Percentiles rank a stretch among this genome's conserved stretches.
phyloP scores from a whole-genome alignment of 768 basidiomycete genomes.

The Mycena venus region DNA sequence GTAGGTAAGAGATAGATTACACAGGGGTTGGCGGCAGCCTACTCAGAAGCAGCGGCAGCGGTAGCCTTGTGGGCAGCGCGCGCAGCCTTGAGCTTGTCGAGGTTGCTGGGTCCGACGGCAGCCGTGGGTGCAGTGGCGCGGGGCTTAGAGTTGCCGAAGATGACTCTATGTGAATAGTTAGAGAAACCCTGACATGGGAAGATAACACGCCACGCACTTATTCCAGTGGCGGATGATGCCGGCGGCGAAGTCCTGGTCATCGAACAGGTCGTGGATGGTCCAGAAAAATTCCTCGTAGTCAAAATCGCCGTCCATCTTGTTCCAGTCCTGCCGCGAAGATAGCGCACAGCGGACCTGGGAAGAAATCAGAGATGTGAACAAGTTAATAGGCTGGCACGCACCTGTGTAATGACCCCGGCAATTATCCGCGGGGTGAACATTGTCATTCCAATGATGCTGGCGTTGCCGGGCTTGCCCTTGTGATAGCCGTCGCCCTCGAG shows the following conservation, averaged over 20 bases:
- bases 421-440: background rate
- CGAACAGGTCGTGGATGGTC: background rate
- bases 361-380: background rate
- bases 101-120: too few species aligned
- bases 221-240: background rate
- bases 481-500: slow-evolving; percentile 10
- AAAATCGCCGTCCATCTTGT: background rate
- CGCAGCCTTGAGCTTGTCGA: too few species aligned
- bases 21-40: too few species aligned
- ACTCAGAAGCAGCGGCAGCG: too few species aligned
- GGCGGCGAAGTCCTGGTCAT: background rate
- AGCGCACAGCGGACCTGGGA: slow-evolving; percentile 1
- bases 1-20: too few species aligned
- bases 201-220: background rate
- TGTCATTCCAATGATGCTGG: background rate
- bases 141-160: background rate
- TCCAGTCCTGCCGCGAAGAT: background rate
- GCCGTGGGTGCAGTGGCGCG: background rate
- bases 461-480: too few species aligned
- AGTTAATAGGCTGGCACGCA: too few species aligned
- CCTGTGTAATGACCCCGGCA: background rate
- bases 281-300: slow-evolving; percentile 5
- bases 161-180: too few species aligned
- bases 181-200: background rate
- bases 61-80: too few species aligned